Conservation (phyloP, 257 asterid species). For the Solanum neorickii region DNA sequence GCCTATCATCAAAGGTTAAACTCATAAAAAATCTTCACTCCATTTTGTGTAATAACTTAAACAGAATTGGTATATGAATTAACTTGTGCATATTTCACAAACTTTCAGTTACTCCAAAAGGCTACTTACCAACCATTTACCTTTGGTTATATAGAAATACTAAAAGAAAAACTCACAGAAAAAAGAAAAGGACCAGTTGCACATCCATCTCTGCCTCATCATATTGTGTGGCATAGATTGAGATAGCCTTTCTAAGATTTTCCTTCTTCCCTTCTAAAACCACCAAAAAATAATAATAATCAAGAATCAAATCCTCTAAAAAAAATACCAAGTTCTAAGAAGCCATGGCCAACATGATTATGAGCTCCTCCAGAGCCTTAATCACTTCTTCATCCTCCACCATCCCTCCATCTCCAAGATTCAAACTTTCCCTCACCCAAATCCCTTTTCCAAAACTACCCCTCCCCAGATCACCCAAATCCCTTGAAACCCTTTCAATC, state of each 20-base stretch:
- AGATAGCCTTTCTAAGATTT: slow-evolving; percentile 23
- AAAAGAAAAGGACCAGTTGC: neutral
- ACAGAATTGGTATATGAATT: neutral
- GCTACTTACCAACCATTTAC: neutral
- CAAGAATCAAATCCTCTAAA: neutral
- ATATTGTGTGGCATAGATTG: slow-evolving; percentile 41
- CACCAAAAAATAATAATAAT: neutral
- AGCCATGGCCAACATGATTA: slow-evolving; percentile 72
- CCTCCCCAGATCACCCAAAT: slow-evolving; percentile 24
- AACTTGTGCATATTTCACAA: neutral
- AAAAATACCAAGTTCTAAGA: neutral
- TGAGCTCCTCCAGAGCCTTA: slow-evolving; percentile 57
- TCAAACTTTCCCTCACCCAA: slow-evolving; percentile 9
- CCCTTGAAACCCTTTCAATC: slow-evolving; percentile 24
- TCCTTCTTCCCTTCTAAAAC: neutral
- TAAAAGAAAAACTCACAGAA: neutral
- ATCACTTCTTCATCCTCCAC: slow-evolving; percentile 8
- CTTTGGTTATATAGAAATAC: neutral
- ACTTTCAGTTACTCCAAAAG: neutral
- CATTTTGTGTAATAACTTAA: neutral
- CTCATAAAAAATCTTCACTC: neutral
- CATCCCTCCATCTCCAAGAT: slow-evolving; percentile 27
- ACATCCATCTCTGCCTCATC: slow-evolving; percentile 18
- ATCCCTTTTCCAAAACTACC: slow-evolving; percentile 25
- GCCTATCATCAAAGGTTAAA: neutral